phyloP scores from a whole-genome alignment of 2,329 filamentous ascomycete genomes.

The Fusarium chlamydosporum region DNA sequence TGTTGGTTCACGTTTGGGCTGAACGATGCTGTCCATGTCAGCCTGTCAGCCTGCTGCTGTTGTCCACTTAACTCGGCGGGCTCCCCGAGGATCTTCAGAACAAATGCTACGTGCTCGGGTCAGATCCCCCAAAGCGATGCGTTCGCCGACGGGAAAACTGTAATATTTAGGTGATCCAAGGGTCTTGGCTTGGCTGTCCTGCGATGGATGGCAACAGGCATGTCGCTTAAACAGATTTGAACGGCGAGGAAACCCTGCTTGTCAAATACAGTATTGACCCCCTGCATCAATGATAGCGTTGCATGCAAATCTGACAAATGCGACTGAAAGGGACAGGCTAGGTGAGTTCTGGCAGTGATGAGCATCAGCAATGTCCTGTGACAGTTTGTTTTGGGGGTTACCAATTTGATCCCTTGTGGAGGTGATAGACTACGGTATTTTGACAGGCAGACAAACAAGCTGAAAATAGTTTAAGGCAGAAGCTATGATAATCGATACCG shows the following conservation, averaged over 20 bases:
- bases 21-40: constrained; percentile 14
- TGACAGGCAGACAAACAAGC: constrained; percentile 5
- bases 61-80: constrained; percentile 13
- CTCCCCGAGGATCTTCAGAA: constrained; percentile 37
- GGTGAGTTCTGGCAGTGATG: constrained; percentile 35
- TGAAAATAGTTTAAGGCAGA: constrained; percentile 26
- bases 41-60: constrained; percentile 3
- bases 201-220: constrained; percentile 21
- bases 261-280: constrained; percentile 34
- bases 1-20: constrained; percentile 15
- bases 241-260: constrained; percentile 34
- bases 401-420: constrained; percentile 21
- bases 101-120: constrained; percentile 32
- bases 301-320: constrained; percentile 48
- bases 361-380: constrained; percentile 19
- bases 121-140: constrained; percentile 40
- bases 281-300: constrained; percentile 37
- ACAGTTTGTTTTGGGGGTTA: constrained; percentile 1
- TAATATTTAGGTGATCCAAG: constrained; percentile 31
- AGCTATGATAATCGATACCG: constrained; percentile 17
- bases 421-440: no score
- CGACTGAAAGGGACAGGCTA: constrained; percentile 30
- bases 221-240: constrained; percentile 34
- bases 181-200: constrained; percentile 19
- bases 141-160: constrained; percentile 33